phyloP scores from a whole-genome alignment of 495 filamentous ascomycete species.

The Hypoxylon trugodes region DNA sequence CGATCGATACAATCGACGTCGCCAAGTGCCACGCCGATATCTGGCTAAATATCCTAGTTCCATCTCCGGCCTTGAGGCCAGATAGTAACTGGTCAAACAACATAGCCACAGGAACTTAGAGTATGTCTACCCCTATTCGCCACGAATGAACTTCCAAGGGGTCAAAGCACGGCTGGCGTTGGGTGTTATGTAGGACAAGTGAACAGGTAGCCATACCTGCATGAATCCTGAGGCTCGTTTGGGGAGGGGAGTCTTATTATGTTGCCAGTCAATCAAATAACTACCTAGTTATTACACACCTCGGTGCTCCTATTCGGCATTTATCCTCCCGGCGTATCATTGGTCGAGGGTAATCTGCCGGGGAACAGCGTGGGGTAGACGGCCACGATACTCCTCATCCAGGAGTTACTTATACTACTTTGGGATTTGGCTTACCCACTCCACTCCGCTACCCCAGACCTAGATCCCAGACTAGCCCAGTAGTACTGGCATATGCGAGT shows the following conservation, averaged over 20 bases:
- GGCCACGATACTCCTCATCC: conserved; percentile 37
- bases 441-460: conserved; percentile 24
- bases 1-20: conserved; percentile 40
- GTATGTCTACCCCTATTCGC: background rate
- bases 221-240: conserved; percentile 4
- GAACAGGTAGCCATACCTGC: background rate
- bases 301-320: conserved; percentile 32
- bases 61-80: conserved; percentile 12
- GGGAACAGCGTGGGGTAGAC: conserved; percentile 41
- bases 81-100: conserved; percentile 34
- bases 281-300: conserved; percentile 21
- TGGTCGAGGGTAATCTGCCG: conserved; percentile 44
- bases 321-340: conserved; percentile 32
- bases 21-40: conserved; percentile 29
- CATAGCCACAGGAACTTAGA: conserved; percentile 16
- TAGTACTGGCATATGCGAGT: conserved; percentile 4
- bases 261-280: conserved; percentile 7
- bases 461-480: background rate
- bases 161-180: background rate
- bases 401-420: conserved; percentile 29
- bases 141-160: background rate
- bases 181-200: background rate
- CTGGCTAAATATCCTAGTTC: conserved; percentile 14
- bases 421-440: conserved; percentile 25
- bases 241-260: conserved; percentile 20